Evolutionary conservation across 192 early-diverging fungal species (phyloP).

Genomic region (Umbelopsis ramanniana): DNA sequence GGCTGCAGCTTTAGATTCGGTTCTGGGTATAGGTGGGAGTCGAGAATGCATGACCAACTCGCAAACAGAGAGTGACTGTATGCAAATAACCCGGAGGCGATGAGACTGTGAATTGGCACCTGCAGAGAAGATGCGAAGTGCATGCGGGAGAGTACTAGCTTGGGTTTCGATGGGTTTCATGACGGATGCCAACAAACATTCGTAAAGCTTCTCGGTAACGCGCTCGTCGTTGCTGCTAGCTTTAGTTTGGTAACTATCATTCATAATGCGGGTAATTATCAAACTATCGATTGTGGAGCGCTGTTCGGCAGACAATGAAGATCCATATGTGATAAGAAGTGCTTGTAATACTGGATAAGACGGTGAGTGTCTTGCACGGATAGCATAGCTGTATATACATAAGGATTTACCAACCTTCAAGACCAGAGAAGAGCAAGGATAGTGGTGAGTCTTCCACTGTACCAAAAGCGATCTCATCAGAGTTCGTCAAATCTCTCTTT

Average conservation of each 20-base stretch:
- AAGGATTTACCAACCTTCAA: slow-evolving; percentile 6
- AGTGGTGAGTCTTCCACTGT: not conserved
- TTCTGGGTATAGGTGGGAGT: slow-evolving; percentile 54
- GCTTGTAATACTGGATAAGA: slow-evolving; percentile 22
- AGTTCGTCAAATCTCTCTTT: slow-evolving; percentile 40
- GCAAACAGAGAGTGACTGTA: slow-evolving; percentile 52
- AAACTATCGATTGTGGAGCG: slow-evolving; percentile 36
- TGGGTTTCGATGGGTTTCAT: slow-evolving; percentile 44
- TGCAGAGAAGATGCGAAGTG: slow-evolving; percentile 39
- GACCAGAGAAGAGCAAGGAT: slow-evolving; percentile 2
- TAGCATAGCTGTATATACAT: not conserved
- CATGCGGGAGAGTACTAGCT: slow-evolving; percentile 45
- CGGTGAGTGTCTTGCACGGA: not conserved
- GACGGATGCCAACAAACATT: slow-evolving; percentile 47
- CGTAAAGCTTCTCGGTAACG: slow-evolving; percentile 32
- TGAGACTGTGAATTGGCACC: slow-evolving; percentile 42
- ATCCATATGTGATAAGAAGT: slow-evolving; percentile 31
- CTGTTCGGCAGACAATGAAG: slow-evolving; percentile 28
- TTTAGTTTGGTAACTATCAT: slow-evolving; percentile 9
- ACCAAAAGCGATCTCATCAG: slow-evolving; percentile 25
- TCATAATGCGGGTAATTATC: slow-evolving; percentile 36
- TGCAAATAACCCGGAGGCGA: slow-evolving; percentile 40
- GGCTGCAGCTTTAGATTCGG: slow-evolving; percentile 26
- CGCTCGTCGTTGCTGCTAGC: not conserved
- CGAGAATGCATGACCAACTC: slow-evolving; percentile 58